A percentile compares a stretch with the other conserved stretches of the same genome.
Evolutionary conservation across 2,329 filamentous ascomycete species (phyloP).

Genomic region (Colletotrichum neosansevieriae): DNA sequence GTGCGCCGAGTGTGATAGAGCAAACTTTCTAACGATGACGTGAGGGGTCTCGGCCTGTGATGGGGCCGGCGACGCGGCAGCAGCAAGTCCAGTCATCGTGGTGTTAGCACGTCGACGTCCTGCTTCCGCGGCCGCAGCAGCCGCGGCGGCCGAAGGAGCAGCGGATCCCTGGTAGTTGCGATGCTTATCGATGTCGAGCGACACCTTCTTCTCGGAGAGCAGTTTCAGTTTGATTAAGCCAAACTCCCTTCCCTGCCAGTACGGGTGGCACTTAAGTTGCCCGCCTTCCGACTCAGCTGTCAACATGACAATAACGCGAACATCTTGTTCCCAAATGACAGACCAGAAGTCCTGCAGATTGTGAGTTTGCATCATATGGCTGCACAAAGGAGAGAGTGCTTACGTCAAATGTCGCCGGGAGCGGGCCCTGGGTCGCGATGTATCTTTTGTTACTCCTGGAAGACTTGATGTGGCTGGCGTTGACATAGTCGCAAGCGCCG

Average conservation of each 20-base stretch:
- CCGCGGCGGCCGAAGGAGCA: slow-evolving; percentile 33
- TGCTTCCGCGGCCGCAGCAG: slow-evolving; percentile 23
- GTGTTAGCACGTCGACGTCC: slow-evolving; percentile 49
- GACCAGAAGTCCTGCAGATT: slow-evolving; percentile 90
- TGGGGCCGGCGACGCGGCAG: slow-evolving; percentile 43
- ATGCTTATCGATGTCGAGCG: slow-evolving; percentile 75
- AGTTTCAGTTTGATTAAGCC: slow-evolving; percentile 80
- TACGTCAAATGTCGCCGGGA: slow-evolving; percentile 92
- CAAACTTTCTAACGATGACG: slow-evolving; percentile 89
- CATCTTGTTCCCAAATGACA: slow-evolving; percentile 95
- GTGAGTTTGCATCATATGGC: background rate
- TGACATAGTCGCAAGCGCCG: slow-evolving; percentile 91
- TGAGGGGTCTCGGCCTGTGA: slow-evolving; percentile 72
- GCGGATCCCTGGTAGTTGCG: slow-evolving; percentile 46
- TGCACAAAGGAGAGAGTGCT: slow-evolving; percentile 49
- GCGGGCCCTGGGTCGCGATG: slow-evolving; percentile 93
- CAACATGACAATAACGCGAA: slow-evolving; percentile 94
- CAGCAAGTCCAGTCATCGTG: slow-evolving; percentile 46
- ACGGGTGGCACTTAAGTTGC: slow-evolving; percentile 93
- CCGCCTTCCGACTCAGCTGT: slow-evolving; percentile 95
- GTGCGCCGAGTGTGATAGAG: slow-evolving; percentile 78
- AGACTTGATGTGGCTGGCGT: slow-evolving; percentile 88
- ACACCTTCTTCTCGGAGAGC: slow-evolving; percentile 85
- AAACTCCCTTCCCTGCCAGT: slow-evolving; percentile 86
- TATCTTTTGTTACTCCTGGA: slow-evolving; percentile 89